Base-by-base conservation (phyloP, 208 protist genomes). In the Acanthamoeba triangularis region DNA sequence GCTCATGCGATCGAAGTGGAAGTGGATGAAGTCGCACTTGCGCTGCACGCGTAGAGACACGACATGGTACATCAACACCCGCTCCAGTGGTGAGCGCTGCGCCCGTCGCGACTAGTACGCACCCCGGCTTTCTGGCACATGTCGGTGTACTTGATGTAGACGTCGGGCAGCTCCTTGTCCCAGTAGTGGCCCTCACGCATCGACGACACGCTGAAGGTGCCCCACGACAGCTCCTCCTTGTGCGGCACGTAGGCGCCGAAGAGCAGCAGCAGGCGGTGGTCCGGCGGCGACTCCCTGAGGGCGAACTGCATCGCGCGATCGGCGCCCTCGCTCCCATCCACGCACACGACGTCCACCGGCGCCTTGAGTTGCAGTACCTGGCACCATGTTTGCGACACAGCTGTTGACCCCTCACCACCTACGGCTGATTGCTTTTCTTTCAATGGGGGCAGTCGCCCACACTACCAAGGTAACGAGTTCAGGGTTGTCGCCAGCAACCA, bases 321-420 rank as follows among this genome's bases (percentile, higher is more conserved):
- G 14, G 82, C 82, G 82, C 82, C 82, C 82, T 90, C 82, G 82
- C 82, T 90, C 18, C 82, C 82, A 28, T 90, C 82, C n/a, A 90
- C 82, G 54, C 82, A 90, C 16, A 90, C 82, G 41, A 90, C 7
- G 52, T 90, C 82, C 14, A 80, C 69, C 69, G 25, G n/a, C n/a
- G n/a, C n/a, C n/a, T 25, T 14, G 49, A 52, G 49, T 4, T 52
- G 11, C 49, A 52, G 49, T 52, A 11, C 49, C 11, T 52, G 7
- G 11, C 49, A 14, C 11, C 49, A 52, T 14, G 7, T 11, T 52
- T 52, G 11, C 49, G 11, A 52, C 49, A 52, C 49, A 14, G 7
- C 49, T 52, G 49, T n/a, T n/a, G n/a, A n/a, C n/a, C n/a, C n/a
- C n/a, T n/a, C n/a, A n/a, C n/a, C n/a, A n/a, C n/a, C n/a, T n/a